Evolutionary conservation across 257 asterid species (phyloP).

Genomic region (Fraxinus anomala): DNA sequence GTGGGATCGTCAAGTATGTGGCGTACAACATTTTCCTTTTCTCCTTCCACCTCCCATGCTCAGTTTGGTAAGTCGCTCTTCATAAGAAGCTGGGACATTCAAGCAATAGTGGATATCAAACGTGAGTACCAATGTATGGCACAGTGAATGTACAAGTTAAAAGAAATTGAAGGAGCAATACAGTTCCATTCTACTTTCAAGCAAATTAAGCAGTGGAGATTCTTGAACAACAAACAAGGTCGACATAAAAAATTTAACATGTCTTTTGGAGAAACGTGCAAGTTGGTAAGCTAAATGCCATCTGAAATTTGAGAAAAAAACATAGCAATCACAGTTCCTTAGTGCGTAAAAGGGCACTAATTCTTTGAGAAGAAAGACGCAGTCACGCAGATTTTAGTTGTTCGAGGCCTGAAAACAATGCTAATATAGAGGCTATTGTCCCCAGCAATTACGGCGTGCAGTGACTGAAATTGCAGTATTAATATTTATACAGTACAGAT

Average conservation of each 20-base stretch:
- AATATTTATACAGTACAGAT: not conserved
- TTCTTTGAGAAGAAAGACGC: not conserved
- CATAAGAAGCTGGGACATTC: conserved; percentile 76
- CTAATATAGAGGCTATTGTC: not conserved
- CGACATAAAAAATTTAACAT: not conserved
- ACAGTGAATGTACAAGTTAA: conserved; percentile 8
- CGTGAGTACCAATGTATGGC: not conserved
- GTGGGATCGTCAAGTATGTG: not conserved
- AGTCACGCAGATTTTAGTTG: not conserved
- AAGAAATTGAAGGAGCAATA: conserved; percentile 2
- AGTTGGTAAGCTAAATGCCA: not conserved
- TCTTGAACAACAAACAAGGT: not conserved
- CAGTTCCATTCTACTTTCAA: not conserved
- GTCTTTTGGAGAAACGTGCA: not conserved
- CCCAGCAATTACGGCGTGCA: not conserved
- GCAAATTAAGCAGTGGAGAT: not conserved
- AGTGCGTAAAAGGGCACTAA: not conserved
- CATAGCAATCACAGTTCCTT: not conserved
- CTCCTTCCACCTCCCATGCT: conserved; percentile 30
- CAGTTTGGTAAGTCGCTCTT: conserved; percentile 70
- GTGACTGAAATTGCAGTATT: not conserved
- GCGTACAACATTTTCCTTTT: conserved; percentile 11
- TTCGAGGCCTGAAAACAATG: not conserved
- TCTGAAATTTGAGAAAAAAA: not conserved
- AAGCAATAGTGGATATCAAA: conserved; percentile 19